Evolutionary conservation across 2,329 filamentous ascomycete species (phyloP).

Genomic region (Ceratocystis huliohia): DNA sequence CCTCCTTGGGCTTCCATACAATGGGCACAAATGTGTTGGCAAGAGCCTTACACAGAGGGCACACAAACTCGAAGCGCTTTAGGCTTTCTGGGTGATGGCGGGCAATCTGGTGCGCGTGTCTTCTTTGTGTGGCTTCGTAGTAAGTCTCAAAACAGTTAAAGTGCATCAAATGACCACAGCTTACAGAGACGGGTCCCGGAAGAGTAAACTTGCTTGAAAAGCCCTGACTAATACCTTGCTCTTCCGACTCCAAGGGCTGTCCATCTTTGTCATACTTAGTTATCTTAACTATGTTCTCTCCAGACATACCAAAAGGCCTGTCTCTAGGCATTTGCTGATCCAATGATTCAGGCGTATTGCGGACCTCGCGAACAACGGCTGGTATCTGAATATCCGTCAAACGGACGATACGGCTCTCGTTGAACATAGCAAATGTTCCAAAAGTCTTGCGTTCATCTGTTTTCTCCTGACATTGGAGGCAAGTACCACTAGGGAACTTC

Average conservation of each 20-base stretch:
- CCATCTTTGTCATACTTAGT: slow-evolving; percentile 64
- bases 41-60: slow-evolving; percentile 88
- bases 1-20: slow-evolving; percentile 62
- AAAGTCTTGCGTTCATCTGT: slow-evolving; percentile 80
- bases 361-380: slow-evolving; percentile 73
- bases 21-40: slow-evolving; percentile 92
- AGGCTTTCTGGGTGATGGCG: slow-evolving; percentile 81
- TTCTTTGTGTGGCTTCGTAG: slow-evolving; percentile 65
- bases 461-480: slow-evolving; percentile 93
- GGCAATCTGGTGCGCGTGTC: slow-evolving; percentile 86
- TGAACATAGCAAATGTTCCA: slow-evolving; percentile 83
- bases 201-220: slow-evolving; percentile 58
- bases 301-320: slow-evolving; percentile 80
- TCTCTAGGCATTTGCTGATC: slow-evolving; percentile 73
- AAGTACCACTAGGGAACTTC: slow-evolving; percentile 86
- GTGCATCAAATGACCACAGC: slow-evolving; percentile 98
- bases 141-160: slow-evolving; percentile 91
- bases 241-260: slow-evolving; percentile 56
- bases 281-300: slow-evolving; percentile 68
- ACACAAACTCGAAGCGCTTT: slow-evolving; percentile 77
- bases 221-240: slow-evolving; percentile 76
- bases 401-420: slow-evolving; percentile 71
- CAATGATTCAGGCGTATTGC: slow-evolving; percentile 63
- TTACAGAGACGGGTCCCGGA: slow-evolving; percentile 70
- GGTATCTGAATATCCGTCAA: slow-evolving; percentile 72